A percentile compares a stretch with the other conserved stretches of the same genome.
phyloP scores from a whole-genome alignment of 441 rosid genomes.

The Populus hybrid region DNA sequence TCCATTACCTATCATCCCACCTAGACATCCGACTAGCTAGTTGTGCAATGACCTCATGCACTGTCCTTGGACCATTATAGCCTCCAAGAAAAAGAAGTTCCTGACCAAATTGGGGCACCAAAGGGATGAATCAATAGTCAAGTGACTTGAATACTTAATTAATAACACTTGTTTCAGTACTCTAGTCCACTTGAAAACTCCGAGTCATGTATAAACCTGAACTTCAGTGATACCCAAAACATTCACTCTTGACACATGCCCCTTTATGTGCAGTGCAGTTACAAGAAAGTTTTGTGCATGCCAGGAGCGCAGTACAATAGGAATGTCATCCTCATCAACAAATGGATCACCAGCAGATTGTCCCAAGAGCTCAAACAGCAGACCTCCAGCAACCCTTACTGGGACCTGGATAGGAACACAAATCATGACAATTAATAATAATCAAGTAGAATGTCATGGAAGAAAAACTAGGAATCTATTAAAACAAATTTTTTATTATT shows the following conservation, averaged over 20 bases:
- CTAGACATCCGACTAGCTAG: constrained; percentile 77
- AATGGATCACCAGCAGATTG: constrained; percentile 96
- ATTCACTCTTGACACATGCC: constrained; percentile 44
- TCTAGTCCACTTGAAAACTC: constrained; percentile 9
- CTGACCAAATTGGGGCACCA: constrained; percentile 29
- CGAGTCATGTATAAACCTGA: constrained; percentile 49
- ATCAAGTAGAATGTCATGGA: constrained; percentile 9
- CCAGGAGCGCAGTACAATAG: constrained; percentile 91
- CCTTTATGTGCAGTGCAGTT: constrained; percentile 80
- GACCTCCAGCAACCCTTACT: constrained; percentile 96
- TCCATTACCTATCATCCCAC: constrained; percentile 91
- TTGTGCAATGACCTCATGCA: constrained; percentile 84
- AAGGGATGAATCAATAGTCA: constrained; percentile 8
- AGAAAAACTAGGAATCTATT: neutral
- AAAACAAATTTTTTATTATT: too few relatives aligned
- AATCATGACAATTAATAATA: constrained; percentile 8
- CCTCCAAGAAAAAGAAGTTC: constrained; percentile 88
- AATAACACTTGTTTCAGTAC: neutral
- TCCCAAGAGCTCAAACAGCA: constrained; percentile 92
- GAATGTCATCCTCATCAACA: constrained; percentile 86
- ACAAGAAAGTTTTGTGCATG: constrained; percentile 85
- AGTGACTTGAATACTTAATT: constrained; percentile 6
- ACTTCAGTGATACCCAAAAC: constrained; percentile 85
- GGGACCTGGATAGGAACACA: constrained; percentile 57
- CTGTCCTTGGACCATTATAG: constrained; percentile 72